These are phyloP conservation scores for Hanseniaspora lachancei DNA, from an alignment of 805 yeast genomes.

Conservation along the genomic window DNA sequence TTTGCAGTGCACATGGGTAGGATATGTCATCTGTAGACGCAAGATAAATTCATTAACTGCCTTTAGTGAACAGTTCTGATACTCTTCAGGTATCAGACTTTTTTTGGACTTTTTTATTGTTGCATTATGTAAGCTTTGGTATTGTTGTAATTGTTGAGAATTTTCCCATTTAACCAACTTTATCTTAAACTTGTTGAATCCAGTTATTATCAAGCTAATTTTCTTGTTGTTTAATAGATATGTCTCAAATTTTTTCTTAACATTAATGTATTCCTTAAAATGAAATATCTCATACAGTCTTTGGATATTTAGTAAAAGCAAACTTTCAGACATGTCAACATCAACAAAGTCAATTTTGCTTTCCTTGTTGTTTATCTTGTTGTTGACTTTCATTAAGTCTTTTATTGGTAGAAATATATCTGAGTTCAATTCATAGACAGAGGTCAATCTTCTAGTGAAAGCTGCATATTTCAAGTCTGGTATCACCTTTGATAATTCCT, in stretches of 20 bases:
- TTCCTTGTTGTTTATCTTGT: neutral
- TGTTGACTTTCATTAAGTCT: neutral
- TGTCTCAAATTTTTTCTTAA: neutral
- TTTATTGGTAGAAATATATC: constrained; percentile 2
- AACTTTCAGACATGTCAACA: constrained; percentile 10
- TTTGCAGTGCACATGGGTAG: neutral
- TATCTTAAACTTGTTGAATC: neutral
- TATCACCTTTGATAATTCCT: neutral
- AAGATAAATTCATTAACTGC: neutral
- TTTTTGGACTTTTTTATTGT: neutral
- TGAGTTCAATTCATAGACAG: constrained; percentile 9
- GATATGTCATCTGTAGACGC: neutral
- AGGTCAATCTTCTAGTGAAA: constrained; percentile 5
- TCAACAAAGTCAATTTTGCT: constrained; percentile 9
- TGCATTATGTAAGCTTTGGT: neutral
- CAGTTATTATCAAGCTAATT: neutral
- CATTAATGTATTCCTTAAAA: neutral
- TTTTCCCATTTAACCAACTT: constrained; percentile 9
- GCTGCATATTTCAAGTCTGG: neutral
- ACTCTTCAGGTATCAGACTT: constrained; percentile 1
- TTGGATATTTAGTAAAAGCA: neutral
- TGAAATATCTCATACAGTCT: constrained; percentile 1
- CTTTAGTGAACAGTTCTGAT: neutral
- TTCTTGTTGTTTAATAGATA: neutral
- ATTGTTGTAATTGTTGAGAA: neutral